Conservation (phyloP, 1,284 basidiomycete genomes). For the Schizophyllum commune region DNA sequence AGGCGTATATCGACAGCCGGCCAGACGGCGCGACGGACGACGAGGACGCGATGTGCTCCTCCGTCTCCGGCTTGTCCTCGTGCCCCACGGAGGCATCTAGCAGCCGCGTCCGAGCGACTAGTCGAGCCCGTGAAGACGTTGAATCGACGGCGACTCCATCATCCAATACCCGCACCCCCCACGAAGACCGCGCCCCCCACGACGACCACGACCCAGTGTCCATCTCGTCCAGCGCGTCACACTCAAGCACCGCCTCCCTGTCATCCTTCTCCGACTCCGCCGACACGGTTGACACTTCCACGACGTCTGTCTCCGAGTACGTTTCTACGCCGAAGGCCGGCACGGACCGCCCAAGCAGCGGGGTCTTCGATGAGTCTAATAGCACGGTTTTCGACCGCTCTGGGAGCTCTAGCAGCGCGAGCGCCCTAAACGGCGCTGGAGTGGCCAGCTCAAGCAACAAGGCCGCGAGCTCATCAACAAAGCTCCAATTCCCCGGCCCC, state of each 20-base stretch:
- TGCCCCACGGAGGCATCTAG: not conserved
- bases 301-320: not conserved
- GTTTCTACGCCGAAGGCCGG: not conserved
- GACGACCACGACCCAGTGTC: not conserved
- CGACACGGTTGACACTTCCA: constrained; percentile 1
- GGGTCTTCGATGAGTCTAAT: too few species aligned
- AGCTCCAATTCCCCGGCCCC: not conserved
- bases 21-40: not conserved
- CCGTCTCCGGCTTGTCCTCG: not conserved
- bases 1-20: not conserved
- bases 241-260: not conserved
- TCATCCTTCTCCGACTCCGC: not conserved
- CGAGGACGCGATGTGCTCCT: constrained; percentile 1
- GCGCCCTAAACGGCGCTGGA: too few species aligned
- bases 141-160: not conserved
- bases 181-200: not conserved
- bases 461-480: not conserved
- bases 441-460: not conserved
- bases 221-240: constrained; percentile 3
- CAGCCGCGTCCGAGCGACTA: not conserved
- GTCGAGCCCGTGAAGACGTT: not conserved
- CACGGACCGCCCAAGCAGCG: not conserved
- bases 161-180: too few species aligned
- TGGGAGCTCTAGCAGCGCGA: too few species aligned
- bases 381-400: too few species aligned